phyloP scores from a whole-genome alignment of 2,329 filamentous ascomycete genomes.

The Diaporthe humulicola region DNA sequence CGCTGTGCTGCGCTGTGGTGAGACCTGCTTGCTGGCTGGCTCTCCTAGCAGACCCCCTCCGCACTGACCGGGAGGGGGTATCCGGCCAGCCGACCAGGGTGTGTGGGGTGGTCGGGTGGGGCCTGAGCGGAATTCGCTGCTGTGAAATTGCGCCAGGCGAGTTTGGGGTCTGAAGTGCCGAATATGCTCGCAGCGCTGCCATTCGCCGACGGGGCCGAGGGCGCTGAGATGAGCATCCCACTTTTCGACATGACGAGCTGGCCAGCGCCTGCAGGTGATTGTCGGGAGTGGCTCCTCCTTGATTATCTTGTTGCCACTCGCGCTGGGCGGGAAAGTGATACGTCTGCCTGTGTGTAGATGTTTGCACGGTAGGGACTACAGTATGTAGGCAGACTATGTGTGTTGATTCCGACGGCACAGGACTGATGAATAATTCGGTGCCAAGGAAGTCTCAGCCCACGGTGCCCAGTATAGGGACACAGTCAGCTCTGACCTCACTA shows the following conservation, averaged over 20 bases:
- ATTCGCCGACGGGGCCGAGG: conserved; percentile 25
- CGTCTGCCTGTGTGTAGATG: background rate
- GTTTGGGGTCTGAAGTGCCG: conserved; percentile 32
- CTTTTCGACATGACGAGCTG: conserved; percentile 28
- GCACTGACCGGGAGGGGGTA: conserved; percentile 13
- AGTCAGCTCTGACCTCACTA: conserved; percentile 25
- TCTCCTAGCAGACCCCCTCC: conserved; percentile 7
- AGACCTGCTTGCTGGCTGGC: background rate
- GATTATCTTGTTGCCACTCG: conserved; percentile 16
- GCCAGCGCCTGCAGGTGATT: conserved; percentile 25
- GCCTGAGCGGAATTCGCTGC: conserved; percentile 17
- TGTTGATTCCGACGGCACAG: background rate
- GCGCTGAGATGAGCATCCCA: conserved; percentile 28
- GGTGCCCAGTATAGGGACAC: conserved; percentile 28
- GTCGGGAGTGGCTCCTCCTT: conserved; percentile 13
- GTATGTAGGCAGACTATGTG: background rate
- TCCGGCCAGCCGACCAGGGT: background rate
- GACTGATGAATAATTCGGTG: conserved; percentile 16
- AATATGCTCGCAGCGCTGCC: conserved; percentile 24
- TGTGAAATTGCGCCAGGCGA: conserved; percentile 27
- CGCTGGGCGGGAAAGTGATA: conserved; percentile 8
- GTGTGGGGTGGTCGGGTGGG: conserved; percentile 14
- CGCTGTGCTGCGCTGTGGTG: background rate
- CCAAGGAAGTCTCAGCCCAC: conserved; percentile 11
- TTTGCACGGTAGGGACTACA: background rate